Percentiles rank a stretch among this genome's conserved stretches.
Conservation (phyloP, 345 rosid genomes). For the Reutealis trisperma region DNA sequence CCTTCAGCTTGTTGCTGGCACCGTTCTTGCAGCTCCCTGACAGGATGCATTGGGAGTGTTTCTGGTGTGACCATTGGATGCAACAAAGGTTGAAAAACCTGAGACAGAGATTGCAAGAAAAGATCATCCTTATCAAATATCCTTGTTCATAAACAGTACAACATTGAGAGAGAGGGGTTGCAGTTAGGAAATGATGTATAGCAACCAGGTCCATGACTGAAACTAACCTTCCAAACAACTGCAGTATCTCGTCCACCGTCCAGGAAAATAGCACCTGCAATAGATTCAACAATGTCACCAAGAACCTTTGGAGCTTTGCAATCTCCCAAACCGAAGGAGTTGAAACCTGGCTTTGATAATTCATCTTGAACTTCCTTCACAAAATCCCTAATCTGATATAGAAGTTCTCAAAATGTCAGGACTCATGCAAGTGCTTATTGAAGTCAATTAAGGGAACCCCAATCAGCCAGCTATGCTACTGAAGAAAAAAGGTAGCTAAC, state of each 20-base stretch:
- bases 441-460: conserved; percentile 1
- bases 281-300: conserved; percentile 94
- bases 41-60: conserved; percentile 99
- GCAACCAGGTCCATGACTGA: background rate
- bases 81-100: conserved; percentile 95
- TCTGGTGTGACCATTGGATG: conserved; percentile 99
- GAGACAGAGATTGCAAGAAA: background rate
- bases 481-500: conserved; percentile 37
- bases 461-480: background rate
- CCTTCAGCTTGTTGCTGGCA: conserved; percentile 99
- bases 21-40: conserved; percentile 96
- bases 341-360: conserved; percentile 79
- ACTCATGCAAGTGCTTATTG: background rate
- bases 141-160: background rate
- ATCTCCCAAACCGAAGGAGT: conserved; percentile 97
- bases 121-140: conserved; percentile 6
- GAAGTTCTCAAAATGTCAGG: conserved; percentile 21
- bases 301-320: conserved; percentile 99
- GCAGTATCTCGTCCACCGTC: conserved; percentile 76
- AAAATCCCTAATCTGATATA: conserved; percentile 81
- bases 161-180: background rate
- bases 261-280: conserved; percentile 96
- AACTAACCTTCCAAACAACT: conserved; percentile 87
- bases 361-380: conserved; percentile 86
- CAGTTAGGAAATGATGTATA: background rate